These are phyloP conservation scores for Xylaria polymorpha DNA, from an alignment of 2,329 filamentous ascomycete species.

Conservation along the genomic window DNA sequence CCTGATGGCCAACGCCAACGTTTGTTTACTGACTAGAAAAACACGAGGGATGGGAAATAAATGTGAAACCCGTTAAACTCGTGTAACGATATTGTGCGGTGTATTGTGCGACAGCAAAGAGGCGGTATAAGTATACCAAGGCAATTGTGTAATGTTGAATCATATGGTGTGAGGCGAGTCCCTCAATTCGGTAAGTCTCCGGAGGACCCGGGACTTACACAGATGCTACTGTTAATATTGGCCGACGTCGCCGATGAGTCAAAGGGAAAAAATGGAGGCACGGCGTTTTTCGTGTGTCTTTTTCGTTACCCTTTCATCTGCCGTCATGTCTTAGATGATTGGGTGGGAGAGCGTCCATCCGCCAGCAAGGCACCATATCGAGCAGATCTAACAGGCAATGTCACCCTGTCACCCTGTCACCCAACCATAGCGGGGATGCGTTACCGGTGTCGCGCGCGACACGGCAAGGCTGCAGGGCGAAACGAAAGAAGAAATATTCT, in stretches of 20 bases:
- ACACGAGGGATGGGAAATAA: background rate
- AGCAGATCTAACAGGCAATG: background rate
- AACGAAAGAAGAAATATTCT: background rate
- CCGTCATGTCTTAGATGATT: conserved; percentile 7
- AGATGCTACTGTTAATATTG: conserved; percentile 14
- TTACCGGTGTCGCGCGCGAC: background rate
- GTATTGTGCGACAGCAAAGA: conserved; percentile 11
- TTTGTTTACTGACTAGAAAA: background rate
- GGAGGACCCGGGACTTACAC: conserved; percentile 21
- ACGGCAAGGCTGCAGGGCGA: conserved; percentile 17
- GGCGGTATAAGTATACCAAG: background rate
- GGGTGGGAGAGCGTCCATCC: conserved; percentile 2
- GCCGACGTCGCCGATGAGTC: conserved; percentile 33
- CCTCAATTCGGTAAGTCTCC: conserved; percentile 23
- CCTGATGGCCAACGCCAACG: background rate
- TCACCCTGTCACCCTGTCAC: background rate
- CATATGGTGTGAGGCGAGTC: conserved; percentile 2
- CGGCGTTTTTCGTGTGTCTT: background rate
- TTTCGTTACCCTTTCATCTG: background rate
- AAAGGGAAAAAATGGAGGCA: conserved; percentile 7
- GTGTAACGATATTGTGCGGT: background rate
- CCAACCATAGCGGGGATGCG: background rate
- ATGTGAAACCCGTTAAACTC: background rate
- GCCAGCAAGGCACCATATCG: conserved; percentile 1
- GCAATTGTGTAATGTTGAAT: conserved; percentile 10